phyloP scores from a whole-genome alignment of 2,329 filamentous ascomycete species.

The Teratosphaeria epicoccoides region DNA sequence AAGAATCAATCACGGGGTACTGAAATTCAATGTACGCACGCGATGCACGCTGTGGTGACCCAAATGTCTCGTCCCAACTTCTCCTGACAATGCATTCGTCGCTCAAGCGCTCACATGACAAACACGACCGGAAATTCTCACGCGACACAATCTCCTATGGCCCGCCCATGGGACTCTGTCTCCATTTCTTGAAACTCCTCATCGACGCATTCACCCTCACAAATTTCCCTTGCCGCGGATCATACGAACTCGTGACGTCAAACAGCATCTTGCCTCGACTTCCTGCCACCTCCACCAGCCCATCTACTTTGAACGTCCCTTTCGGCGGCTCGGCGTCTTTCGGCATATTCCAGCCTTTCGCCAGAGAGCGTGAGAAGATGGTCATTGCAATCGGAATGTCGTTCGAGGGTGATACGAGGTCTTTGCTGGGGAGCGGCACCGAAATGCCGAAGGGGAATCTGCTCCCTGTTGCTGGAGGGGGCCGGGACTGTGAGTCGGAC shows the following conservation, averaged over 20 bases:
- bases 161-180: slow-evolving; percentile 32
- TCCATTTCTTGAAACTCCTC: slow-evolving; percentile 24
- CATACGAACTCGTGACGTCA: slow-evolving; percentile 37
- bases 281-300: slow-evolving; percentile 38
- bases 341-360: slow-evolving; percentile 21
- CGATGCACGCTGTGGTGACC: background rate
- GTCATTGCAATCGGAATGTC: slow-evolving; percentile 22
- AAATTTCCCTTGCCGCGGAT: slow-evolving; percentile 32
- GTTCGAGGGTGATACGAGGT: slow-evolving; percentile 5
- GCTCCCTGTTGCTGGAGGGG: slow-evolving; percentile 3
- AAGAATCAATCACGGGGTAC: too few species aligned
- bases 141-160: slow-evolving; percentile 12
- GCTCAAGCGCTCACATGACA: background rate
- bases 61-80: background rate
- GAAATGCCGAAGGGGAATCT: slow-evolving; percentile 17
- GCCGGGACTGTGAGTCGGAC: background rate
- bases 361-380: slow-evolving; percentile 17
- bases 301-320: slow-evolving; percentile 35
- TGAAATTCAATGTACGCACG: background rate
- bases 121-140: background rate
- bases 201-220: slow-evolving; percentile 21
- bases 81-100: background rate
- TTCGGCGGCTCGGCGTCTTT: slow-evolving; percentile 30
- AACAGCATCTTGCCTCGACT: slow-evolving; percentile 31
- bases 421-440: slow-evolving; percentile 12